phyloP scores from a whole-genome alignment of 768 basidiomycete genomes.

The Sporobolomyces phaffii region DNA sequence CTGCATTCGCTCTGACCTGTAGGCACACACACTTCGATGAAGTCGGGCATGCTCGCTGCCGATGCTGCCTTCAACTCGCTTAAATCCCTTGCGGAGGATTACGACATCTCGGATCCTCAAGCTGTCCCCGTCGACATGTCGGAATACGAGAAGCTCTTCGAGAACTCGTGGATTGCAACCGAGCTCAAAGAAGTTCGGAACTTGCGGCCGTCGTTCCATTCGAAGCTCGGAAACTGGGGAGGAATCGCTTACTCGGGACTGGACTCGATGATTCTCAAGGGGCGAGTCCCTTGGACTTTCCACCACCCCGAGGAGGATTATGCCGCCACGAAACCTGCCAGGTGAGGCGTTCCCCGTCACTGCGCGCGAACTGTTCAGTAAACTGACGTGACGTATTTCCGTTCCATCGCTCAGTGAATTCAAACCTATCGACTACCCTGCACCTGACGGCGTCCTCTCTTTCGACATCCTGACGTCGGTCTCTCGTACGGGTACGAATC shows the following conservation, averaged over 20 bases:
- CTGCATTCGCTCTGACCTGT: not conserved
- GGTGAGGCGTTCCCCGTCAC: conserved; percentile 44
- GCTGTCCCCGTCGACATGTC: conserved; percentile 58
- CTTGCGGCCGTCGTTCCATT: conserved; percentile 77
- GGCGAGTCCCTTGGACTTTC: conserved; percentile 88
- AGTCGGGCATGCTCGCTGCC: conserved; percentile 94
- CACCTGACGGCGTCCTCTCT: conserved; percentile 78
- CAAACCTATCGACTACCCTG: conserved; percentile 37
- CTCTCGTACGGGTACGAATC: conserved; percentile 85
- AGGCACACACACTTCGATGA: conserved; percentile 92
- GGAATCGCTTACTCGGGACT: conserved; percentile 83
- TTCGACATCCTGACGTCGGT: conserved; percentile 90
- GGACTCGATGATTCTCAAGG: conserved; percentile 75
- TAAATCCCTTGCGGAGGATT: conserved; percentile 27
- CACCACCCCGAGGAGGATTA: conserved; percentile 57
- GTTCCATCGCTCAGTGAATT: conserved; percentile 9
- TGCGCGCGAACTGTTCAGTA: no score
- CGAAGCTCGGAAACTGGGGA: conserved; percentile 71
- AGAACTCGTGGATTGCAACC: conserved; percentile 72
- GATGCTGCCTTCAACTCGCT: conserved; percentile 65
- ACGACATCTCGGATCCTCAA: conserved; percentile 34
- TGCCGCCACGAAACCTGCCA: conserved; percentile 64
- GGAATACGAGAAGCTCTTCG: conserved; percentile 63
- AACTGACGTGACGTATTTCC: no score
- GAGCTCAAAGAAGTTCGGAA: conserved; percentile 89